Evolutionary conservation across 176 grass and related monocot genomes (phyloP).

Genomic region (Carex littledalei): DNA sequence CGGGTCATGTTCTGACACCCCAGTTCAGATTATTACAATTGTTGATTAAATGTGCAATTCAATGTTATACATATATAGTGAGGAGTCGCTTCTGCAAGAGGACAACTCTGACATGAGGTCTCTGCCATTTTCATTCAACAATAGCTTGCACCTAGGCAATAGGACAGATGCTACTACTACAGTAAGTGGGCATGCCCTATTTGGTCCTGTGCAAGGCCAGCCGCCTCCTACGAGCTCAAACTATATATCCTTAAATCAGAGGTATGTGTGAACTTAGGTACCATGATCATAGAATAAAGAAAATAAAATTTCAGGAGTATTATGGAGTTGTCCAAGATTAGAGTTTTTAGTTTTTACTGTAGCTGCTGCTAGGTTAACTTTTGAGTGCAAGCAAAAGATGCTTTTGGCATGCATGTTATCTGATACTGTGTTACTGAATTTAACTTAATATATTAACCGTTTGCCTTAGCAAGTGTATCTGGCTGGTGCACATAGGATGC

Average conservation of each 20-base stretch:
- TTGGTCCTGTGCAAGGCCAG: conserved; percentile 46
- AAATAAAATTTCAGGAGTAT: neutral
- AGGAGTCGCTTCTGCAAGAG: conserved; percentile 91
- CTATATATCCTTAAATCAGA: conserved; percentile 47
- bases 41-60: conserved; percentile 11
- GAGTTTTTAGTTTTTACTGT: conserved; percentile 1
- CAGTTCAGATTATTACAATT: neutral
- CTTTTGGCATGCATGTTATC: neutral
- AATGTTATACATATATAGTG: conserved; percentile 34
- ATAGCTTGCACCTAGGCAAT: conserved; percentile 34
- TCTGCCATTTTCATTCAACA: conserved; percentile 46
- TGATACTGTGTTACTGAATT: neutral
- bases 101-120: conserved; percentile 37
- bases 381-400: neutral
- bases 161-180: conserved; percentile 26
- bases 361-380: neutral
- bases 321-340: neutral
- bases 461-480: neutral
- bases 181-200: conserved; percentile 41
- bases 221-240: conserved; percentile 39
- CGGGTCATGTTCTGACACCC: conserved; percentile 21
- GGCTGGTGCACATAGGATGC: neutral
- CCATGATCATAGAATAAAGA: neutral
- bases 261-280: conserved; percentile 30
- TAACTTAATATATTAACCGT: neutral